These are phyloP conservation scores for Brasilioporus rufonigricans DNA, from an alignment of 768 basidiomycete genomes.

Conservation along the genomic window DNA sequence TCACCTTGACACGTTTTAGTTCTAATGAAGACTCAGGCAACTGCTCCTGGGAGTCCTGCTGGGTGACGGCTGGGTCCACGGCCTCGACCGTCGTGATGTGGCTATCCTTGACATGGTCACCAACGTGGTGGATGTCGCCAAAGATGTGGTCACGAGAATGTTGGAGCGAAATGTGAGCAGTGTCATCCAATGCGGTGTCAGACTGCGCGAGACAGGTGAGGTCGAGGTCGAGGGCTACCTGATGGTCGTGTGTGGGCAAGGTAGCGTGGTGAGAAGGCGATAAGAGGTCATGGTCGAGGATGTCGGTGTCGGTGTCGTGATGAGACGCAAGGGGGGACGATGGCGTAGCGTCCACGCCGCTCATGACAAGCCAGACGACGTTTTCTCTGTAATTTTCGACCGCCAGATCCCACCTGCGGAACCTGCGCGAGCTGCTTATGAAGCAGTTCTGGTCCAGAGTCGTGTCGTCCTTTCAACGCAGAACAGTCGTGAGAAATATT, in stretches of 20 bases:
- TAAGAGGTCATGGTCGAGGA: conserved; percentile 33
- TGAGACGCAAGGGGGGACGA: conserved; percentile 30
- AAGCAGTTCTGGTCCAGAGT: conserved; percentile 16
- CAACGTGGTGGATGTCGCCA: conserved; percentile 34
- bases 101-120: conserved; percentile 31
- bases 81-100: conserved; percentile 35
- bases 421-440: conserved; percentile 21
- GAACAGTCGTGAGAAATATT: conserved; percentile 23
- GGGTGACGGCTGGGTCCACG: conserved; percentile 37
- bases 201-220: conserved; percentile 28
- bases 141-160: conserved; percentile 34
- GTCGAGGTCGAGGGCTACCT: conserved; percentile 29
- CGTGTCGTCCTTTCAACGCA: conserved; percentile 25
- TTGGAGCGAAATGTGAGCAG: conserved; percentile 27
- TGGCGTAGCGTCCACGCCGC: conserved; percentile 39
- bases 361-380: conserved; percentile 37
- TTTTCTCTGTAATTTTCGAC: conserved; percentile 19
- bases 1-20: conserved; percentile 82
- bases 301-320: conserved; percentile 31
- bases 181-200: conserved; percentile 27
- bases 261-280: conserved; percentile 30
- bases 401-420: conserved; percentile 20
- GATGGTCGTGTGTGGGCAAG: conserved; percentile 32
- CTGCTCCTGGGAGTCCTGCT: conserved; percentile 62
- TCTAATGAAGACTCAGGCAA: conserved; percentile 66